Conservation (phyloP, 306 rosid species). For the Biancaea sappan region DNA sequence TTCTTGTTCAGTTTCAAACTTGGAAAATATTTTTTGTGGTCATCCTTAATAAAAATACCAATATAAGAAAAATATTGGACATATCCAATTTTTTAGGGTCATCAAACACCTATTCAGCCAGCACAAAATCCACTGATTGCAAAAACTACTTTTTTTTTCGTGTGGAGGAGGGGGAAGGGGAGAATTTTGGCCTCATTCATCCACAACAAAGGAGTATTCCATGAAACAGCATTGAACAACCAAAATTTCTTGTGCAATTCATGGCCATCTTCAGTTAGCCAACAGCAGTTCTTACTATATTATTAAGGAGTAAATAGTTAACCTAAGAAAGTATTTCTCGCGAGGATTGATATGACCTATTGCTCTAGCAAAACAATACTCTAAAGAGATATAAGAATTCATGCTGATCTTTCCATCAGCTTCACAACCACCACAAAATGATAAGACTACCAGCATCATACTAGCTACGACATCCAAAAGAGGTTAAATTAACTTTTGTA, state of each 20-base stretch:
- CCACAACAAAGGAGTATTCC: not conserved
- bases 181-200: not conserved
- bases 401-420: slow-evolving; percentile 12
- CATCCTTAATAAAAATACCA: not conserved
- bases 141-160: not conserved
- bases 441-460: not conserved
- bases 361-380: slow-evolving; percentile 17
- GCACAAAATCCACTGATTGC: not conserved
- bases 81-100: not conserved
- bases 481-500: not conserved
- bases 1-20: not conserved
- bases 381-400: not conserved
- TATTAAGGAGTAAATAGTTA: not conserved
- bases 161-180: no score
- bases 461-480: not conserved
- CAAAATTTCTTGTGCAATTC: not conserved
- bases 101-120: not conserved
- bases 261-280: slow-evolving; percentile 10
- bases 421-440: slow-evolving; percentile 1
- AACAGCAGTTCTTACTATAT: not conserved
- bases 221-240: slow-evolving; percentile 2
- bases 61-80: not conserved
- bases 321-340: slow-evolving; percentile 8
- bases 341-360: not conserved
- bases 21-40: not conserved